Conservation (phyloP, 495 filamentous ascomycete genomes). For the Saxispiralis lemnorum region DNA sequence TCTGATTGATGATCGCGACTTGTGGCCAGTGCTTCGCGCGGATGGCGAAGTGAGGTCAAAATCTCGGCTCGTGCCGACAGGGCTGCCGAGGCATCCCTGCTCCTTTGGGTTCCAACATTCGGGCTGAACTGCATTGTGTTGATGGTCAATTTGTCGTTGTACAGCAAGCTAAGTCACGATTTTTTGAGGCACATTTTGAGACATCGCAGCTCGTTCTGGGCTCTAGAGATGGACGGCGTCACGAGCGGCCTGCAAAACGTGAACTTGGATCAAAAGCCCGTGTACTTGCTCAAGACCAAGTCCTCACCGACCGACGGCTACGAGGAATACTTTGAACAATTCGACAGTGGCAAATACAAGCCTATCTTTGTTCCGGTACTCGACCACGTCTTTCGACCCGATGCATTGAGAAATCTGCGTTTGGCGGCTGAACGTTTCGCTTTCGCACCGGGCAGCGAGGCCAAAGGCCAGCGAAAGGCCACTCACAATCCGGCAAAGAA, state of each 20-base stretch:
- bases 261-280: slow-evolving; percentile 26
- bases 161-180: no score
- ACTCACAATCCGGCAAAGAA: slow-evolving; percentile 17
- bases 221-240: slow-evolving; percentile 8
- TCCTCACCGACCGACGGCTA: slow-evolving; percentile 66
- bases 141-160: no score
- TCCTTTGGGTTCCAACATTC: no score
- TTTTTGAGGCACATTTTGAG: no score
- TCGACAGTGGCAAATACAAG: slow-evolving; percentile 29
- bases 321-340: slow-evolving; percentile 47
- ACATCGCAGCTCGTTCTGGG: neutral
- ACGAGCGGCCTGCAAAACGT: slow-evolving; percentile 5
- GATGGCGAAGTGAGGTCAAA: no score
- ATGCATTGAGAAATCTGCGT: slow-evolving; percentile 25
- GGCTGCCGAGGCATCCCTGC: no score
- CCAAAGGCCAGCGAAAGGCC: slow-evolving; percentile 5
- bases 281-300: slow-evolving; percentile 76
- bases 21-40: no score
- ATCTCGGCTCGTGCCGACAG: no score
- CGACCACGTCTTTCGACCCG: slow-evolving; percentile 43
- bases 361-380: slow-evolving; percentile 73
- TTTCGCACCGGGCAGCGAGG: slow-evolving; percentile 8
- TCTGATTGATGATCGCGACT: no score
- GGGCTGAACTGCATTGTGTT: no score
- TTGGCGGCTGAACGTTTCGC: slow-evolving; percentile 17